Evolutionary conservation across 1,139 yeast genomes (phyloP).

Genomic region (Taiozyma sp.): DNA sequence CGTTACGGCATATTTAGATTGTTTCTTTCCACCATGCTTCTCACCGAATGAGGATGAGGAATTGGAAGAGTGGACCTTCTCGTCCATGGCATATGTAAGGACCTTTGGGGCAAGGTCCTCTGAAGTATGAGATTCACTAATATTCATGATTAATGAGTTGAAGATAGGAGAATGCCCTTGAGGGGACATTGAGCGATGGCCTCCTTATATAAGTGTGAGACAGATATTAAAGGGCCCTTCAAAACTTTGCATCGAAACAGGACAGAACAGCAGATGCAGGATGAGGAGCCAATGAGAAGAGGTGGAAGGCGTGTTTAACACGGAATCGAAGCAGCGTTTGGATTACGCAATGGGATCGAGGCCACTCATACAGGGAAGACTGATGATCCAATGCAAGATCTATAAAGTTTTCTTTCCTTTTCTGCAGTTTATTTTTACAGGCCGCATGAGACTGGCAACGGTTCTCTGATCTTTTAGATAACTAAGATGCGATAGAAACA

Average conservation of each 20-base stretch:
- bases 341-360: background rate
- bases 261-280: background rate
- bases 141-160: background rate
- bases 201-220: background rate
- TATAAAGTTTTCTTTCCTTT: background rate
- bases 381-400: background rate
- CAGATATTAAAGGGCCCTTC: background rate
- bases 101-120: background rate
- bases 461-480: background rate
- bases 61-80: background rate
- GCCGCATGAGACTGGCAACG: background rate
- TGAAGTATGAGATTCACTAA: background rate
- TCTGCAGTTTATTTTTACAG: background rate
- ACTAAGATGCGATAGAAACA: background rate
- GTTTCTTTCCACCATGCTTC: background rate
- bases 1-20: constrained; percentile 2
- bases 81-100: background rate
- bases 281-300: background rate
- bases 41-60: background rate
- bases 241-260: background rate
- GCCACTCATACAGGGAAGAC: background rate
- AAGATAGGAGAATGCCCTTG: background rate
- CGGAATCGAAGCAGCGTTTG: background rate
- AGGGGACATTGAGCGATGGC: background rate
- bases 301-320: background rate